Conservation (phyloP, 768 basidiomycete genomes). For the Collybiopsis confluens region DNA sequence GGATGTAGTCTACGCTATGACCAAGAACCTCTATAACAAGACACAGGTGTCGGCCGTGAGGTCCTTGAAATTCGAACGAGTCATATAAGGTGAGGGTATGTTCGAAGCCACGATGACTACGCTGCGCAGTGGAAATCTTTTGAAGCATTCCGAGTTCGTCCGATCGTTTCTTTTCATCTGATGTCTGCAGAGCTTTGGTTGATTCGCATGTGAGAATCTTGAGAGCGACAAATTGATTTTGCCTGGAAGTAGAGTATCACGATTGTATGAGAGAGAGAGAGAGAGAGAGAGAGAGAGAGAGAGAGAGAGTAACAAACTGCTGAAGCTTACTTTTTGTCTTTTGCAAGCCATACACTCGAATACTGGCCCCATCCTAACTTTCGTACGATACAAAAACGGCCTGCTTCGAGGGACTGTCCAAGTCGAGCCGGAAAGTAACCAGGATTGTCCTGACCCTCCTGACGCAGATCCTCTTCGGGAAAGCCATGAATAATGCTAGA, state of each 20-base stretch:
- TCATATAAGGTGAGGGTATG: conserved; percentile 78
- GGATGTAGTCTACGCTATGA: background rate
- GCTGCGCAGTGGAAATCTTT: background rate
- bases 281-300: background rate
- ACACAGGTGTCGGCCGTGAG: conserved; percentile 76
- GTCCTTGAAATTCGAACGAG: conserved; percentile 70
- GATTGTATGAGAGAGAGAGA: background rate
- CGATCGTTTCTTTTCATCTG: conserved; percentile 10
- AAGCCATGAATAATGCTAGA: background rate
- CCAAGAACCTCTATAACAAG: conserved; percentile 78
- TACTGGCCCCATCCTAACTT: conserved; percentile 54
- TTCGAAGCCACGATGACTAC: conserved; percentile 43
- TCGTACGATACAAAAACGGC: conserved; percentile 33
- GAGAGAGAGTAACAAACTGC: too few relatives aligned
- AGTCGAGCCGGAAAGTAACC: background rate
- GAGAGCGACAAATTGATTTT: conserved; percentile 17
- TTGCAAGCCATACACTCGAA: conserved; percentile 44
- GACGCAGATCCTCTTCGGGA: background rate
- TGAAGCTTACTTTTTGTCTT: conserved; percentile 31
- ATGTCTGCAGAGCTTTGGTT: conserved; percentile 28
- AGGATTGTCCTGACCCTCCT: background rate
- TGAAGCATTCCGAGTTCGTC: conserved; percentile 14
- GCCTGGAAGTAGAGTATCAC: background rate
- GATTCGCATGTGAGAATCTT: conserved; percentile 25
- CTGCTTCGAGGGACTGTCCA: background rate